Base-by-base conservation (phyloP, 2,329 filamentous ascomycete species). In the Calonectria crousiana region DNA sequence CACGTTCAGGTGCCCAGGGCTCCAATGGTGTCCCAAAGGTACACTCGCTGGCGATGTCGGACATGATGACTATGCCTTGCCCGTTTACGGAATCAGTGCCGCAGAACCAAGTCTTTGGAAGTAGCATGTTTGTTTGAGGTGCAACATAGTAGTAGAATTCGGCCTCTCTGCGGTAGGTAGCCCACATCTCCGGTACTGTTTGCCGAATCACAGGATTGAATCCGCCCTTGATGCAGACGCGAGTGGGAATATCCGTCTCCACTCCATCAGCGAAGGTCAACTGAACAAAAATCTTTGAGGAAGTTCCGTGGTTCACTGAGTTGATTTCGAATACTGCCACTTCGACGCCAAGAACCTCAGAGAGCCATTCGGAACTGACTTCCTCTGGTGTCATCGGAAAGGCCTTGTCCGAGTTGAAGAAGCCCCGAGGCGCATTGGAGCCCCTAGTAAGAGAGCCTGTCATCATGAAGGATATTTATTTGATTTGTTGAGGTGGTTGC, bases 61-160 rank as follows among this genome's bases (percentile, higher is more conserved):
- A 74, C 60, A 74, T 67, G 62, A 74, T 71, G 41, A 71, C 34
- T n/a, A 74, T 41, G 20, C 72, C 72, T 32, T 74, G 72, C 32
- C 72, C 72, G 34, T 74, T 71, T 44, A 71, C 67, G 14, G 72
- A 62, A 23, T 71, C 72, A 13, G 60, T 74, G 9, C 72, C 72
- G 23, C 67, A 70, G 34, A 74, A 74, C 62, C 67, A 71, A 16
- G 67, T 74, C 34, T 41, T 51, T 4, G 72, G 72, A 18, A 74
- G 41, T n/a, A 74, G 20, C 67, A 74, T 71, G 11, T 47, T 71
- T 32, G 67, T 71, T 9, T 67, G 30, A 8, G 67, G 67, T 4
- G 60, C 72, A 16, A 74, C 56, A 14, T 71, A 28, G 41, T 71
- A 62, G 38, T 74, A 71, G 52, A 74, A 74, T 34, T 71, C 72